Base-by-base conservation (phyloP, 192 early-diverging fungal genomes). In the Coemansia sp. region DNA sequence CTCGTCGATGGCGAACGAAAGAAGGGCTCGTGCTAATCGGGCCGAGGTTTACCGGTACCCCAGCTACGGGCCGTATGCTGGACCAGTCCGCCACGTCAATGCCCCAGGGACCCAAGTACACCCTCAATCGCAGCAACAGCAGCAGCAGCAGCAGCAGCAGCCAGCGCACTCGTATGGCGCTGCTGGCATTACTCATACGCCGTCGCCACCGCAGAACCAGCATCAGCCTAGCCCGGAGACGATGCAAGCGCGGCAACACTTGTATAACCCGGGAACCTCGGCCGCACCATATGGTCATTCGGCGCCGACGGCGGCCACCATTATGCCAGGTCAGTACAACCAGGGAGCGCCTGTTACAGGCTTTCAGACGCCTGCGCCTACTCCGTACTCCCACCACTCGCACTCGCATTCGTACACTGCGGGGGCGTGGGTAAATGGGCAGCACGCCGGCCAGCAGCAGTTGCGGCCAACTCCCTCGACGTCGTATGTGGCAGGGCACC, bases 21-120 rank as follows among this genome's bases (percentile, higher is more conserved):
- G 63, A 55, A 49, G 72, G n/a, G 66, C 74, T 1, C 75, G 72
- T 29, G 41, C 69, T 11, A 71, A 72, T 40, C 74, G 75, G 39
- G 65, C 62, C 57, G 80, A 82, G 58, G 72, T 81, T 13, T 81
- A 68, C 49, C 62, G 75, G 24, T 77, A 76, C 34, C 75, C 72
- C n/a, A 77, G 72, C 67, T 82, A 78, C 58, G 80, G 80, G 7
- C 75, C 75, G 6, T 82, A 82, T 29, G 44, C 72, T 38, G 80
- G 75, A 0, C 80, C 75, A 22, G 69, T 77, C 12, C 72, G 75
- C 38, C 80, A 74, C 47, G 72, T 77, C 43, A 74, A 74, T 24
- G 69, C 69, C 4, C 66, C 10, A 38, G 67, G 16, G 13, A 61
- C 16, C n/a, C 67, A 31, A 38, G 38, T 1, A 46, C 74, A 61